A percentile compares a stretch with the other conserved stretches of the same genome.
Conservation (phyloP, 345 rosid species). For the Eucalyptus brandiana region DNA sequence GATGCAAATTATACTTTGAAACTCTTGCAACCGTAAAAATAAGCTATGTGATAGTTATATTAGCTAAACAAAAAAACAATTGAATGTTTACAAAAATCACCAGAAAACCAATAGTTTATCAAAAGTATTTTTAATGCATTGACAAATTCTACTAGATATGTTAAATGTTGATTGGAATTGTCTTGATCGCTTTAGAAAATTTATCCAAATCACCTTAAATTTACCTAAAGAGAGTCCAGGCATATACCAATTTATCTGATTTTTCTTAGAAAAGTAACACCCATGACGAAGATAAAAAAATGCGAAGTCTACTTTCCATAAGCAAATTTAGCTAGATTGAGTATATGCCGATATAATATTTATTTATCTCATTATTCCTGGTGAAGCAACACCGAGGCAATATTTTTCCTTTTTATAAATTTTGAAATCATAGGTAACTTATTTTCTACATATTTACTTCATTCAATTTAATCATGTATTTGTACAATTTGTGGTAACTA, state of each 20-base stretch:
- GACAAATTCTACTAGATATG: background rate
- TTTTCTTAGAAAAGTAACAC: background rate
- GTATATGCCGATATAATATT: background rate
- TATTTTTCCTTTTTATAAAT: no score
- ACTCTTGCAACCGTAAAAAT: background rate
- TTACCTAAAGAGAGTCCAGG: background rate
- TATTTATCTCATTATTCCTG: background rate
- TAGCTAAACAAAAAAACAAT: background rate
- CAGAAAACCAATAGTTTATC: background rate
- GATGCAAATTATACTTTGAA: background rate
- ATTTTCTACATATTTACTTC: no score
- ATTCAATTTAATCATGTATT: no score
- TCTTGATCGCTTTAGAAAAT: background rate
- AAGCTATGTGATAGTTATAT: background rate
- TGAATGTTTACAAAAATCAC: no score
- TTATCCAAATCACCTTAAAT: background rate
- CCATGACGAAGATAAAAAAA: background rate
- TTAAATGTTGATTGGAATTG: background rate
- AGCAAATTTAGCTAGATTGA: background rate
- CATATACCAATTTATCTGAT: background rate
- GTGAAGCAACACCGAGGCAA: background rate
- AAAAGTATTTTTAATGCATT: background rate
- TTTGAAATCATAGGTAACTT: background rate
- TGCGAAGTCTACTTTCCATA: background rate
- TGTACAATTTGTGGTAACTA: background rate